Conservation (phyloP, 2,329 filamentous ascomycete species). For the Cytospora chrysosperma region DNA sequence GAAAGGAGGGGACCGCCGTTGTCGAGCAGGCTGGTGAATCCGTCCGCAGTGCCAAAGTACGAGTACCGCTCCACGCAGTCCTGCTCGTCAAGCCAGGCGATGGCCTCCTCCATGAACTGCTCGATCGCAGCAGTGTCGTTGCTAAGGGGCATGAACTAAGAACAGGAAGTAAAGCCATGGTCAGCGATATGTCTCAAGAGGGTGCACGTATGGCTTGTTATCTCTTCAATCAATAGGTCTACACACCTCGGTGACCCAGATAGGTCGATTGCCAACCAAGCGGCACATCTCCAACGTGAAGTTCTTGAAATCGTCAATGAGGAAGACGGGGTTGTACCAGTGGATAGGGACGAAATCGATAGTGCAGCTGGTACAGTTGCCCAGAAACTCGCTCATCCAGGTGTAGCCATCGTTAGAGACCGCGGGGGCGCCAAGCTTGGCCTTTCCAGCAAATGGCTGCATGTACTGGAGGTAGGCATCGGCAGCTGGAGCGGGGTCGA, state of each 20-base stretch:
- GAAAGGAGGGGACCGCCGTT: slow-evolving; percentile 22
- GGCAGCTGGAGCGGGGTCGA: slow-evolving; percentile 37
- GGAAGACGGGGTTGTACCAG: slow-evolving; percentile 42
- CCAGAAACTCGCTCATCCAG: slow-evolving; percentile 45
- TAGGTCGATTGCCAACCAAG: slow-evolving; percentile 36
- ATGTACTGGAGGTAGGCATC: slow-evolving; percentile 42
- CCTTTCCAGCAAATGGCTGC: slow-evolving; percentile 43
- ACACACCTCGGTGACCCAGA: slow-evolving; percentile 45
- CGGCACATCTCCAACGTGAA: slow-evolving; percentile 41
- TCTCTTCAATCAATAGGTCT: too few relatives aligned
- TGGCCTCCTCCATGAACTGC: slow-evolving; percentile 42
- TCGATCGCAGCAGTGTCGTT: slow-evolving; percentile 25
- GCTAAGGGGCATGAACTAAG: not conserved
- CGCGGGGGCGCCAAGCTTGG: slow-evolving; percentile 45
- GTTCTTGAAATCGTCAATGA: slow-evolving; percentile 42
- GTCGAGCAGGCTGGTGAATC: slow-evolving; percentile 25
- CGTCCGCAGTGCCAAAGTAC: slow-evolving; percentile 34
- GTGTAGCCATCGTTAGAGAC: slow-evolving; percentile 47
- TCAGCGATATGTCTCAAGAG: not conserved
- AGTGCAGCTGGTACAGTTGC: slow-evolving; percentile 40
- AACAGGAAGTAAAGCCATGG: too few relatives aligned
- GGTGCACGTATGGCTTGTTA: too few relatives aligned
- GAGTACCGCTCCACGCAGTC: slow-evolving; percentile 40
- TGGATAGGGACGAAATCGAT: slow-evolving; percentile 47
- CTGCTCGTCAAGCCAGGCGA: slow-evolving; percentile 44